These are phyloP conservation scores for Postia placenta DNA, from an alignment of 768 basidiomycete genomes.

Conservation along the genomic window DNA sequence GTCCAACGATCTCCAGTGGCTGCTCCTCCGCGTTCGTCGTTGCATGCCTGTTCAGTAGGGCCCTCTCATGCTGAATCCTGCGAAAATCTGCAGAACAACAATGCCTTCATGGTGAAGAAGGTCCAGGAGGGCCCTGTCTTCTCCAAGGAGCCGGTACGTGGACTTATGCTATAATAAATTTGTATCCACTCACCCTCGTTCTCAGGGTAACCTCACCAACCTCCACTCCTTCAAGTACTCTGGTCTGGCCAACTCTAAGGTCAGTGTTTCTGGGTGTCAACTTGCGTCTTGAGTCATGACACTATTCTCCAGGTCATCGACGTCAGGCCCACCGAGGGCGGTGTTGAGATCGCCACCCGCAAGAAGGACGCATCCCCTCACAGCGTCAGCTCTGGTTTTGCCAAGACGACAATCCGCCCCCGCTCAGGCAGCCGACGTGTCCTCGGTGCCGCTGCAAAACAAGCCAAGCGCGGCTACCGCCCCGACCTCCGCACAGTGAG, in stretches of 20 bases:
- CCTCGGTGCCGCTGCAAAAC: conserved; percentile 52
- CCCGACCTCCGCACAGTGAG: conserved; percentile 75
- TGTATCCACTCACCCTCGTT: conserved; percentile 11
- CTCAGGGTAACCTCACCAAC: conserved; percentile 80
- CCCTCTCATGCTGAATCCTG: not conserved
- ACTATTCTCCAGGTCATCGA: conserved; percentile 49
- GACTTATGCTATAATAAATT: not conserved
- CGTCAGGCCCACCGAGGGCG: conserved; percentile 47
- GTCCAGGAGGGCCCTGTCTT: conserved; percentile 68
- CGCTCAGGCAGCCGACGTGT: conserved; percentile 70
- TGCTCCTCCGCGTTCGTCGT: conserved; percentile 74
- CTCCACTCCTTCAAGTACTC: conserved; percentile 92
- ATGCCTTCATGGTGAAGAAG: conserved; percentile 82
- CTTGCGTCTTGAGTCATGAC: not conserved
- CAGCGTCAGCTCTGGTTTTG: conserved; percentile 41
- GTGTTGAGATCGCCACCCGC: conserved; percentile 56
- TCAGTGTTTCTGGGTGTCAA: conserved; percentile 20
- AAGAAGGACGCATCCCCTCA: conserved; percentile 54
- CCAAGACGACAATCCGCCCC: conserved; percentile 52
- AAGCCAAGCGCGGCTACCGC: conserved; percentile 65
- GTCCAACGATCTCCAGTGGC: conserved; percentile 92
- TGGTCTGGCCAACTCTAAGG: conserved; percentile 82
- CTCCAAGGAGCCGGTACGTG: conserved; percentile 76
- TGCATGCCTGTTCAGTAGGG: not conserved
- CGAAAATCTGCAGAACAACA: conserved; percentile 51